phyloP scores from a whole-genome alignment of 2,329 filamentous ascomycete species.

The Fonsecaea erecta region DNA sequence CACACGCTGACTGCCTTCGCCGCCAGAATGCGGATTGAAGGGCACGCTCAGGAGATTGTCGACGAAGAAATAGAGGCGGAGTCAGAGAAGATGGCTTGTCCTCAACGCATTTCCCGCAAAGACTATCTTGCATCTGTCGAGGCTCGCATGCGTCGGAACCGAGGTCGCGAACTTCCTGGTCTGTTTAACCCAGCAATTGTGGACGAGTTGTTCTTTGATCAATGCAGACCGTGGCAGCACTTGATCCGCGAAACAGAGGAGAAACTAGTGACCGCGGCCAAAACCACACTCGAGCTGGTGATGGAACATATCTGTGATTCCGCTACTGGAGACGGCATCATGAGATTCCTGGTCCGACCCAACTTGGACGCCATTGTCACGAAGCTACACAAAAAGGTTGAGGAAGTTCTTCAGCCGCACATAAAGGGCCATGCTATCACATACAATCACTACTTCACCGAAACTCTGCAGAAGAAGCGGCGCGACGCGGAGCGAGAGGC shows the following conservation, averaged over 20 bases:
- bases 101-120: constrained; percentile 11
- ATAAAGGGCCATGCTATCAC: constrained; percentile 46
- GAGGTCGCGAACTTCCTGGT: constrained; percentile 45
- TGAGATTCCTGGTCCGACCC: constrained; percentile 32
- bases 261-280: constrained; percentile 40
- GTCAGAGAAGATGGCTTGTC: background rate
- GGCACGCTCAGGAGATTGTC: constrained; percentile 29
- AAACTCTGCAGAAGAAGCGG: constrained; percentile 41
- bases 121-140: constrained; percentile 21
- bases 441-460: constrained; percentile 46
- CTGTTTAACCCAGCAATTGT: constrained; percentile 43
- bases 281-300: constrained; percentile 33
- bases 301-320: constrained; percentile 39
- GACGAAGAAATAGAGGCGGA: constrained; percentile 9
- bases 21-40: constrained; percentile 26
- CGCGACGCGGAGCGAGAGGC: constrained; percentile 3
- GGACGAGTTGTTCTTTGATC: constrained; percentile 43
- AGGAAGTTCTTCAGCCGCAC: constrained; percentile 54
- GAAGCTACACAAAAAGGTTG: constrained; percentile 48
- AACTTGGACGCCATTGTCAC: constrained; percentile 35
- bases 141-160: constrained; percentile 29
- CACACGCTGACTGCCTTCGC: constrained; percentile 41
- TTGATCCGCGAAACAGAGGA: constrained; percentile 37
- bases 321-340: constrained; percentile 33
- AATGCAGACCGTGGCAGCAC: constrained; percentile 43